These are phyloP conservation scores for Pseudonitzschia delicatissima DNA, from an alignment of 108 stramenopile species.

Conservation along the genomic window DNA sequence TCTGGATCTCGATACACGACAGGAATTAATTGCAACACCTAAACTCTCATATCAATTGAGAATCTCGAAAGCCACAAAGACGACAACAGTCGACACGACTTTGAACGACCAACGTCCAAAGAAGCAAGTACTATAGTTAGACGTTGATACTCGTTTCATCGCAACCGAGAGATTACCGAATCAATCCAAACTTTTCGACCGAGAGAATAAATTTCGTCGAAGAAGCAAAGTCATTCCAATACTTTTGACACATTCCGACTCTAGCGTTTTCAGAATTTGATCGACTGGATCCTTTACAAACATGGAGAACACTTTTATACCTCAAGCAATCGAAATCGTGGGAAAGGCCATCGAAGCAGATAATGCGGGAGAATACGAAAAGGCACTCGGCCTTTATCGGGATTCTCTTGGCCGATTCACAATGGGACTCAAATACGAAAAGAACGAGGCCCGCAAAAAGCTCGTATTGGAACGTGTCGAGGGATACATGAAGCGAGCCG, in stretches of 20 bases:
- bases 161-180: no score
- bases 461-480: conserved; percentile 91
- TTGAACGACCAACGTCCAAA: no score
- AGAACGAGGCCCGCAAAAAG: conserved; percentile 91
- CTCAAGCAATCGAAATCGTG: conserved; percentile 88
- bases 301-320: conserved; percentile 89
- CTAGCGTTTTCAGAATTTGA: neutral
- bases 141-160: no score
- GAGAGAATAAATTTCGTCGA: neutral
- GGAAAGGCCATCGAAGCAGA: conserved; percentile 87
- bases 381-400: conserved; percentile 85
- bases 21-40: no score
- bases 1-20: no score
- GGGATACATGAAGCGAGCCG: conserved; percentile 99
- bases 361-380: conserved; percentile 85
- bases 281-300: neutral
- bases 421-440: conserved; percentile 96
- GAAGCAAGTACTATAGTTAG: no score
- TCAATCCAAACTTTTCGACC: neutral
- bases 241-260: neutral
- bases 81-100: no score
- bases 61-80: no score
- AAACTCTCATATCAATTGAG: no score
- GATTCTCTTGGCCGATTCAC: conserved; percentile 89
- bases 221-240: neutral